Evolutionary conservation across 371 early-diverging fungal genomes (phyloP), one percentile per base, ranked within the genome.

Genomic region (Mortierella sp.): DNA sequence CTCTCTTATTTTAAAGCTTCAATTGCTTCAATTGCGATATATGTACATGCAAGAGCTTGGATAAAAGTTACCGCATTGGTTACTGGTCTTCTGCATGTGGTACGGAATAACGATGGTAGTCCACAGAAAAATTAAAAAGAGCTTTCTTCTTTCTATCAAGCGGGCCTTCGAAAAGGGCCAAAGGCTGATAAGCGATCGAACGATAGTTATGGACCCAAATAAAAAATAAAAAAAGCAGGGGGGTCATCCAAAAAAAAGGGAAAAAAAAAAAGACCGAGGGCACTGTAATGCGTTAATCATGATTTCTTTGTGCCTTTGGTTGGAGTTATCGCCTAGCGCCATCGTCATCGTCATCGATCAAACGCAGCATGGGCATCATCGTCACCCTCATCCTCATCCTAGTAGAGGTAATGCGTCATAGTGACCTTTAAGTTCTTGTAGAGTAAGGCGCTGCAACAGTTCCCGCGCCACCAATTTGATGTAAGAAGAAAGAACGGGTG

Each of bases 111-210:
- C 19, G 1, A 19, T 5, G 34, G 0, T 7, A 6, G 4, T 26
- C 57, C n/a, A 50, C 50, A 50, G 42, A 38, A 5, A 3, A 16
- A 50, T 14, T 14, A 50, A 13, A 55, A n/a, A 24, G 55, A 55
- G 55, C 55, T 55, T n/a, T n/a, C 10, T 55, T 55, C 11, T 7
- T 54, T 21, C 24, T 24, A 34, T 16, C 21, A 19, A 0, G 31
- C 21, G 19, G 57, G 57, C 26, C n/a, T n/a, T 63, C 19, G 6
- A 21, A 63, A 34, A 14, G 19, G 19, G 63, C 34, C 34, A 26
- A 63, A 28, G 14, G 28, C 14, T 60, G 60, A 60, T 60, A 60
- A 28, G 63, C 63, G 63, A 63, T 63, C 63, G 34, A 63, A 28
- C 60, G 50, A 13, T 50, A 0, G 50, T 13, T 16, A 2, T 13